Base-by-base conservation (phyloP, 2,329 filamentous ascomycete species). In the Xylaria polymorpha region DNA sequence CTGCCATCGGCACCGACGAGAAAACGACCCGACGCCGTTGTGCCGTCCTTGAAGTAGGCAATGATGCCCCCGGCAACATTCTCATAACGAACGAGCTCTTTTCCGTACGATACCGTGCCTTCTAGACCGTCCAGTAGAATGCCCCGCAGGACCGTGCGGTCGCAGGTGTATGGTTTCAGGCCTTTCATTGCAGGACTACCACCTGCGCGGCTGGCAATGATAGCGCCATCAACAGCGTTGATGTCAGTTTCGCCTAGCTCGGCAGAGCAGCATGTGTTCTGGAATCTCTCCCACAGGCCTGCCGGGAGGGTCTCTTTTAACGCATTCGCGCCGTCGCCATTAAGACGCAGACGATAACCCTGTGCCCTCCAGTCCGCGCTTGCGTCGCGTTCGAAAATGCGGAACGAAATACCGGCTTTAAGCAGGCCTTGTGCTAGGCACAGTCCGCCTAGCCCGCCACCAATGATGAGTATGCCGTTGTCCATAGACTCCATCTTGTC, bases 1-100 rank as follows among this genome's bases (percentile, higher is more conserved):
- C 76, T 73, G 7, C 81, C 82, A 70, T 83, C 81, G 1, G 81
- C 80, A 10, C 81, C 81, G 15, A 83, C 74, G 1, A 83, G 72
- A 6, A 83, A 68, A 7, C 72, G 70, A 0, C 80, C 81, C 1
- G 69, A 63, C 25, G 77, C 76, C 3, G 62, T 67, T 0, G 76
- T 76, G 0, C 80, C 80, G 56, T 82, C 81, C 0, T 72, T 61
- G 65, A 83, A 83, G 44, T 68, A 51, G 0, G 74, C 80, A 15
- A 67, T 64, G 5, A 80, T 71, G 10, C 37, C 39, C 1, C 67
- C 71, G n/a, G 44, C 56, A 7, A 71, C 67, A 1, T 48, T 59
- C 3, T 65, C 58, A 22, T 63, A 67, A 9, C 55, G n/a, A 1
- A n/a, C 18, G 7, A 68, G 39, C 22, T 57, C 65, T 32, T 65